These are phyloP conservation scores for Lojkania enalia DNA, from an alignment of 2,329 filamentous ascomycete species.

Conservation along the genomic window DNA sequence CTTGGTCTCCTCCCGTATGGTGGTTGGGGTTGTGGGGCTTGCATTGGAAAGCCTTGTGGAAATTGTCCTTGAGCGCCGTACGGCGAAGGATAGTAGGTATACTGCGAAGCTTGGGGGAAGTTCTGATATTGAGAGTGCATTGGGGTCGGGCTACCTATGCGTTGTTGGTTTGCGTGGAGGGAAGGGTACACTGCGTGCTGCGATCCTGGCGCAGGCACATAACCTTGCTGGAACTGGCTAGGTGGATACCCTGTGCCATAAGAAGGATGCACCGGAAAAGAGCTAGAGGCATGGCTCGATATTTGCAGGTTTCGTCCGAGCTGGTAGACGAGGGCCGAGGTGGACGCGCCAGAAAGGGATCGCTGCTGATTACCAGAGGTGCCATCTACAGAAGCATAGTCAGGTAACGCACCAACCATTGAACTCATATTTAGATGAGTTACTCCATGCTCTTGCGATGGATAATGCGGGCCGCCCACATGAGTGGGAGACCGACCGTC, in stretches of 20 bases:
- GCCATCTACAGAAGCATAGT: constrained; percentile 31
- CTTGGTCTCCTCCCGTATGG: constrained; percentile 38
- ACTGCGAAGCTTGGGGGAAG: constrained; percentile 37
- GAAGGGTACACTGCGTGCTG: constrained; percentile 29
- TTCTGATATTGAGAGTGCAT: constrained; percentile 35
- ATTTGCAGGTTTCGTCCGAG: constrained; percentile 45
- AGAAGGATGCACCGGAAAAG: constrained; percentile 26
- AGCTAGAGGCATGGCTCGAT: constrained; percentile 25
- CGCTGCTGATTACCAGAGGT: constrained; percentile 30
- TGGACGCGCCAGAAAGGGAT: constrained; percentile 42
- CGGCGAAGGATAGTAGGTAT: constrained; percentile 41
- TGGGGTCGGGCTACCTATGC: constrained; percentile 23
- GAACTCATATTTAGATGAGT: constrained; percentile 42
- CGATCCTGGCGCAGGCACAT: constrained; percentile 26
- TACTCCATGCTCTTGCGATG: constrained; percentile 29
- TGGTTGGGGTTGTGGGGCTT: constrained; percentile 26
- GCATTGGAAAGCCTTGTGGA: constrained; percentile 28
- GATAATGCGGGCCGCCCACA: constrained; percentile 24
- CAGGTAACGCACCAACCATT: constrained; percentile 43
- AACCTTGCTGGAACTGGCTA: constrained; percentile 34
- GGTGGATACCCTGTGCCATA: constrained; percentile 33
- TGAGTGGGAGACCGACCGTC: constrained; percentile 35
- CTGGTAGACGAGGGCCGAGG: constrained; percentile 47
- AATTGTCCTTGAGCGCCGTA: constrained; percentile 36
- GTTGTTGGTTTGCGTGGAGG: constrained; percentile 31